Percentiles rank a stretch among this genome's conserved stretches.
These are phyloP conservation scores for Coniochaeta prunicola DNA, from an alignment of 2,329 filamentous ascomycete species.

Conservation along the genomic window DNA sequence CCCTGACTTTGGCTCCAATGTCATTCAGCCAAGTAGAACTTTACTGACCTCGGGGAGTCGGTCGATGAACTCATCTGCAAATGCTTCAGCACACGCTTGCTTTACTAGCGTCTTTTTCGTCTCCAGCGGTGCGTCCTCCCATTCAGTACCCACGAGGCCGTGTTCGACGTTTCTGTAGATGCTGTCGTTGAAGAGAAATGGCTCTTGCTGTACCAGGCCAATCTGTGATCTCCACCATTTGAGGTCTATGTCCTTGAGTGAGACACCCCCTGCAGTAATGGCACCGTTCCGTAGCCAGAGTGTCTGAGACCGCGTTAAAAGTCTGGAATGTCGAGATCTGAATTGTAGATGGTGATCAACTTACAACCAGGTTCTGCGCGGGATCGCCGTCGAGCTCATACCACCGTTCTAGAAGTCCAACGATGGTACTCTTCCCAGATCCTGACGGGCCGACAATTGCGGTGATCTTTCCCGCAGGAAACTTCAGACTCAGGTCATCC, in stretches of 20 bases:
- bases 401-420: constrained; percentile 63
- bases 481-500: constrained; percentile 40
- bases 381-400: constrained; percentile 49
- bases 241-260: constrained; percentile 44
- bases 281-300: constrained; percentile 16
- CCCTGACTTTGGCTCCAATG: neutral
- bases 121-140: constrained; percentile 27
- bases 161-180: constrained; percentile 48
- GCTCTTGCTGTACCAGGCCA: constrained; percentile 33
- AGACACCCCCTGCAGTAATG: constrained; percentile 15
- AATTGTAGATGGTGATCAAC: neutral
- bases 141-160: constrained; percentile 36
- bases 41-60: constrained; percentile 46
- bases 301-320: constrained; percentile 7
- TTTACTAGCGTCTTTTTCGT: constrained; percentile 48
- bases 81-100: constrained; percentile 59
- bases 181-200: constrained; percentile 34
- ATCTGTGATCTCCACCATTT: constrained; percentile 49
- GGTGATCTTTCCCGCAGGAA: constrained; percentile 63
- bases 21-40: neutral
- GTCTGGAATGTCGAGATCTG: neutral
- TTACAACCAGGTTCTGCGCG: constrained; percentile 1
- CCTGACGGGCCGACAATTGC: constrained; percentile 76
- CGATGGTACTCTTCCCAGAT: constrained; percentile 76
- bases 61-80: constrained; percentile 62